Evolutionary conservation across 169 alveolate species (phyloP).

Genomic region (Plasmodium knowlesi): DNA sequence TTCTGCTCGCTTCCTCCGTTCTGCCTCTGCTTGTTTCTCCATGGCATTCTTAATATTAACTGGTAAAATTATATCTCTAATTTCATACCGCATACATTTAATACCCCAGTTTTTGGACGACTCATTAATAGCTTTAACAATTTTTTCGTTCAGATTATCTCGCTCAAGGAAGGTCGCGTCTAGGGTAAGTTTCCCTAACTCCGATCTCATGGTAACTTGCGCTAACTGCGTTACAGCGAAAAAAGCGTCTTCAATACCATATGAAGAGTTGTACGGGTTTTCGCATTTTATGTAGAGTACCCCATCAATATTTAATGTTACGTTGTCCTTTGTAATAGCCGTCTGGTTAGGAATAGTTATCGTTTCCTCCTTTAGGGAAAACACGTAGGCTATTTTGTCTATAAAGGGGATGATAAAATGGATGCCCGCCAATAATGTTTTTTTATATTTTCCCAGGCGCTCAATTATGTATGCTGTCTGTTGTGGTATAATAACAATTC

Average conservation of each 20-base stretch:
- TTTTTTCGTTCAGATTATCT: constrained; percentile 90
- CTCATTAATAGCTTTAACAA: constrained; percentile 91
- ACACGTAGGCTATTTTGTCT: constrained; percentile 92
- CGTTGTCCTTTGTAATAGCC: constrained; percentile 96
- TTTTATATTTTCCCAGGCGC: constrained; percentile 91
- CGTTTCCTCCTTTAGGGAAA: constrained; percentile 94
- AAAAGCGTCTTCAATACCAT: constrained; percentile 95
- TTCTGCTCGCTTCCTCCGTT: constrained; percentile 93
- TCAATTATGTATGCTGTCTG: constrained; percentile 93
- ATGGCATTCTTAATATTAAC: constrained; percentile 92
- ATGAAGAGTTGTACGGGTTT: constrained; percentile 91
- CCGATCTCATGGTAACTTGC: constrained; percentile 96
- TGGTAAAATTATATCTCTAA: constrained; percentile 95
- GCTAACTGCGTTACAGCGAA: constrained; percentile 95
- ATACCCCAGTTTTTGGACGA: constrained; percentile 96
- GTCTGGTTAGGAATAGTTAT: constrained; percentile 93
- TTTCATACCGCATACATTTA: constrained; percentile 94
- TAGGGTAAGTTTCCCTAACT: constrained; percentile 95
- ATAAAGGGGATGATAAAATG: constrained; percentile 92
- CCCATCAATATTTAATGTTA: constrained; percentile 93
- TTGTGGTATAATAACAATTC: constrained; percentile 93
- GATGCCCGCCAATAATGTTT: constrained; percentile 92
- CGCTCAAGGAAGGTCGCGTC: constrained; percentile 96
- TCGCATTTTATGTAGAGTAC: constrained; percentile 93
- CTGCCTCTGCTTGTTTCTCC: constrained; percentile 97